Base-by-base conservation (phyloP, 257 asterid genomes). In the Salvia hispanica region DNA sequence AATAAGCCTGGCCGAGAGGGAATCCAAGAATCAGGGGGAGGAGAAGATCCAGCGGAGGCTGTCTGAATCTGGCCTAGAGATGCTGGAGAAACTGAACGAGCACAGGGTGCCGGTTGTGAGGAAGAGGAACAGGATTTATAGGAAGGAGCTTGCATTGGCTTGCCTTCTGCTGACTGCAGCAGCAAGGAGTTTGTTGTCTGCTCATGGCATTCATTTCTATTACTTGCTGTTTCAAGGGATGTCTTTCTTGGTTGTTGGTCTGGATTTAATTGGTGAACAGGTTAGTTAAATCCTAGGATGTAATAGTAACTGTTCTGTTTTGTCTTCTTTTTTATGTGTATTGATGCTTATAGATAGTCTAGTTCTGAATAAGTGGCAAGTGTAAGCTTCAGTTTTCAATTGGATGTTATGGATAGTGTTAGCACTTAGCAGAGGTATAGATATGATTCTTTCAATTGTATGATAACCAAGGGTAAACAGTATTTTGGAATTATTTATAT, bases 211-310 rank as follows among this genome's bases (percentile, higher is more conserved):
- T 31, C 82, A 80, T 67, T 80, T 80, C 70, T 80, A 80, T 42
- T 80, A 73, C 80, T 42, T 79, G 74, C 69, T 79, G 72, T 79
- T 79, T 60, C 84, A 79, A 25, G 84, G 84, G 18, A 8, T 76
- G 67, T 58, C 82, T 0, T 80, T 80, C 69, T 52, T 80, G 5
- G 36, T 77, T 7, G 79, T 80, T 40, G 85, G 85, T 13, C 45
- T 80, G 42, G 85, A 80, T 68, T 69, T 80, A 44, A 77, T 80
- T 14, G 80, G 82, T 7, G 84, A 80, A 70, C 84, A 76, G 51
- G 75, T 76, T 60, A 70, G 76, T 61, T 76, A 67, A 75, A 43
- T 14, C 56, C 34, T 31, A 31, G 31, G 46, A 9, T n/a, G 56
- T 25, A 36, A 36, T 36, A n/a, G n/a, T n/a, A 36, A 36, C 40